Evolutionary conservation across 257 asterid genomes (phyloP).

Genomic region (Jaltomata sinuosa): DNA sequence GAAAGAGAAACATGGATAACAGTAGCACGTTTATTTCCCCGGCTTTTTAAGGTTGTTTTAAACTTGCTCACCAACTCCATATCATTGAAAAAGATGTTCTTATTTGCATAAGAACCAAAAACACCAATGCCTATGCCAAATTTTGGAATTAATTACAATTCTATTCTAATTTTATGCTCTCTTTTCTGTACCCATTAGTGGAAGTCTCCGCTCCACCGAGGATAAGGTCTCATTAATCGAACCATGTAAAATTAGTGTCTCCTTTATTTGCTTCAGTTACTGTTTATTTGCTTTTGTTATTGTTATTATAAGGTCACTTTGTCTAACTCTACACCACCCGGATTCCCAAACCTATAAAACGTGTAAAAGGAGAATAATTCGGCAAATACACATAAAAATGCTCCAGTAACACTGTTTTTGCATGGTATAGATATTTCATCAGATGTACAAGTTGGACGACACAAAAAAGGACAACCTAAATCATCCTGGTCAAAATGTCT

Average conservation of each 20-base stretch:
- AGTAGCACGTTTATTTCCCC: neutral
- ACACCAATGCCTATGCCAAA: neutral
- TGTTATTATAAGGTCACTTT: neutral
- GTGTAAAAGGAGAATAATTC: neutral
- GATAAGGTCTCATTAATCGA: neutral
- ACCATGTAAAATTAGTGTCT: neutral
- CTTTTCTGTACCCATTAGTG: neutral
- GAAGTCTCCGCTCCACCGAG: neutral
- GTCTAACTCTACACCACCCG: neutral
- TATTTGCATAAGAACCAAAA: neutral
- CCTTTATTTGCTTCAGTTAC: neutral
- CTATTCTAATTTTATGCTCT: neutral
- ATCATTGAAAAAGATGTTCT: neutral
- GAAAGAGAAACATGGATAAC: neutral
- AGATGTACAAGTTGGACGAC: neutral
- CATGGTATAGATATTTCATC: neutral
- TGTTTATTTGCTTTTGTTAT: neutral
- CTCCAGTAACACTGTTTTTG: neutral
- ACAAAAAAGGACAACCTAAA: neutral
- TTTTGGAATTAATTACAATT: neutral
- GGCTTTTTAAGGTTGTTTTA: neutral
- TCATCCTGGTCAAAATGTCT: neutral
- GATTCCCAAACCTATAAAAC: neutral
- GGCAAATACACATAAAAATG: neutral
- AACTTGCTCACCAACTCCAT: neutral